Percentiles rank a stretch among this genome's conserved stretches.
Conservation (phyloP, 345 rosid species). For the Toxicodendron radicans region DNA sequence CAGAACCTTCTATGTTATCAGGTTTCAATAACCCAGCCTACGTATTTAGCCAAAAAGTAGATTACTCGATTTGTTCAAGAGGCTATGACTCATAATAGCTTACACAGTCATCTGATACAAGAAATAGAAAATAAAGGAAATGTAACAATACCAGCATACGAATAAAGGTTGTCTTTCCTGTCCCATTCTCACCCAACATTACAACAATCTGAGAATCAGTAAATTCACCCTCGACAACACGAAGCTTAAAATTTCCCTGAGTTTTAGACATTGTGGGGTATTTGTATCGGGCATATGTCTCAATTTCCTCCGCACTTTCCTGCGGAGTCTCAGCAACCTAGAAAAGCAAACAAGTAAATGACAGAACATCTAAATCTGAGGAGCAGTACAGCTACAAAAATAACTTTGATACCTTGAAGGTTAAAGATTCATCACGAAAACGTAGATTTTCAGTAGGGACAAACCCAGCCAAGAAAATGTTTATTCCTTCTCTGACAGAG, state of each 20-base stretch:
- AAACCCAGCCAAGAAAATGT: slow-evolving; percentile 94
- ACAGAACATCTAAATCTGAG: not conserved
- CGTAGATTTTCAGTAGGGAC: slow-evolving; percentile 80
- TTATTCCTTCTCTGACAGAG: slow-evolving; percentile 96
- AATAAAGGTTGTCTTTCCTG: slow-evolving; percentile 96
- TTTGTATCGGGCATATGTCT: slow-evolving; percentile 93
- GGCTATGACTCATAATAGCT: not conserved
- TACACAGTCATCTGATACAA: not conserved
- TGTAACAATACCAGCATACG: slow-evolving; percentile 83
- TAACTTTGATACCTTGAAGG: slow-evolving; percentile 67
- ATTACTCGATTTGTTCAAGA: slow-evolving; percentile 9
- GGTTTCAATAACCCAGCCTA: slow-evolving; percentile 96
- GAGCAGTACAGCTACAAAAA: not conserved
- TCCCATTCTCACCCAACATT: slow-evolving; percentile 99
- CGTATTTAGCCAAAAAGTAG: slow-evolving; percentile 22
- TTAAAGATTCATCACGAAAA: slow-evolving; percentile 54
- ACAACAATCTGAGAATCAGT: slow-evolving; percentile 97
- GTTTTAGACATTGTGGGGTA: slow-evolving; percentile 90
- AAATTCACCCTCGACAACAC: slow-evolving; percentile 92
- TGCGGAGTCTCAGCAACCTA: slow-evolving; percentile 99
- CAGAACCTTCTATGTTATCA: slow-evolving; percentile 68
- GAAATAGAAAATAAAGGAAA: slow-evolving; percentile 8
- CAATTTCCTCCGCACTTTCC: slow-evolving; percentile 80
- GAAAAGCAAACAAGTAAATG: slow-evolving; percentile 19
- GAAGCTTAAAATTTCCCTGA: slow-evolving; percentile 80